Evolutionary conservation across 495 filamentous ascomycete genomes (phyloP).

Genomic region (Penicillium taxi): DNA sequence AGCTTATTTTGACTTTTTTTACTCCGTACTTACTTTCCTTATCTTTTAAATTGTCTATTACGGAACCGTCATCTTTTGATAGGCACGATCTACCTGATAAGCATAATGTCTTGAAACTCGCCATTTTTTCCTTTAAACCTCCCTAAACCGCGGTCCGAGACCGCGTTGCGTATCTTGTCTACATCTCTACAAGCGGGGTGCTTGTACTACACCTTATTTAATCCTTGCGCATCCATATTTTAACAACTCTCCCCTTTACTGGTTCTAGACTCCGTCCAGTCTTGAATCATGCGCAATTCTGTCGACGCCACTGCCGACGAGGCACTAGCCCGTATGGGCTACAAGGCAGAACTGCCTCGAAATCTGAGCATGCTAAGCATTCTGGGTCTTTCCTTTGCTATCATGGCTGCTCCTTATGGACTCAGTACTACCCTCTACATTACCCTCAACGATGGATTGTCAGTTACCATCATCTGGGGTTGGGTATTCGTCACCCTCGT

Average conservation of each 20-base stretch:
- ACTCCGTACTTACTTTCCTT: no score
- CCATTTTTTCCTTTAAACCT: no score
- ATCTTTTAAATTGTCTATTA: no score
- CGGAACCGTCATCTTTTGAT: no score
- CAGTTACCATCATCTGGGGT: slow-evolving; percentile 62
- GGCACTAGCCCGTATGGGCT: slow-evolving; percentile 53
- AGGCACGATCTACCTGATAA: no score
- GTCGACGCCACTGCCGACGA: slow-evolving; percentile 41
- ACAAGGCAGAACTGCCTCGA: slow-evolving; percentile 54
- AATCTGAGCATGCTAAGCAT: slow-evolving; percentile 58
- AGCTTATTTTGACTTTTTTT: no score
- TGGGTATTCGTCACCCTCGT: slow-evolving; percentile 62
- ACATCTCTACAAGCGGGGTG: slow-evolving; percentile 20
- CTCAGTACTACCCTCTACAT: slow-evolving; percentile 64
- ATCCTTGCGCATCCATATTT: neutral
- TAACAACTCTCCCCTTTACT: neutral
- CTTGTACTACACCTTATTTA: slow-evolving; percentile 1
- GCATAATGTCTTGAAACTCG: no score
- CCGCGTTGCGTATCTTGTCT: slow-evolving; percentile 16
- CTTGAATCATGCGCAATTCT: slow-evolving; percentile 21
- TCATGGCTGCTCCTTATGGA: slow-evolving; percentile 58
- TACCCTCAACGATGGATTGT: slow-evolving; percentile 55
- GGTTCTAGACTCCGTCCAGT: no score
- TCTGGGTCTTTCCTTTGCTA: slow-evolving; percentile 52
- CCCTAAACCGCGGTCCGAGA: slow-evolving; percentile 20